Base-by-base conservation (phyloP, 1,284 basidiomycete species). In the Farysia itapuensis region DNA sequence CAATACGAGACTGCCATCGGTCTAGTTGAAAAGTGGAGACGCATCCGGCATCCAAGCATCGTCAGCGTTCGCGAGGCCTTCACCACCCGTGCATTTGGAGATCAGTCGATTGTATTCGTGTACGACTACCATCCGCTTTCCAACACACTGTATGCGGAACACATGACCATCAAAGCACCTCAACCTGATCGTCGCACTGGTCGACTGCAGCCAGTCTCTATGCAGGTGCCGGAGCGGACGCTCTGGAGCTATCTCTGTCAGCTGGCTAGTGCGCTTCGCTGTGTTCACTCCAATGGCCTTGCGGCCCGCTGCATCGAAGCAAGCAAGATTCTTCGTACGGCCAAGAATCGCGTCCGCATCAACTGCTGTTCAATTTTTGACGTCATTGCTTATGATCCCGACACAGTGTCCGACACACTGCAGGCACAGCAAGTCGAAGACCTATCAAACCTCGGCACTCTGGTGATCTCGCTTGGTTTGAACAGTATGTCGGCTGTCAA, bases 211-310 rank as follows among this genome's bases (percentile, higher is more conserved):
- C 39, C 68, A 0, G 68, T 66, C 4, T 54, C 63, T 28, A 72
- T 72, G 68, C 75, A 72, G 38, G 79, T 90, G 22, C 82, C 87
- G 0, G 95, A 99, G 77, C 81, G 86, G n/a, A 85, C 86, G 0
- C 76, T 99, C 11, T 99, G 95, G 94, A 88, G 87, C 14, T 98
- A 94, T 72, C 84, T 95, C 39, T 84, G 90, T 25, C 94, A 99
- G 77, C 84, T 98, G 42, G 86, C 88, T 2, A 86, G 84, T 57
- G 92, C 89, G 0, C 84, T 98, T 75, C 91, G 88, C 77, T 84
- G 83, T 22, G 85, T 90, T 1, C 95, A 98, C 74, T 86, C 86
- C 34, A 83, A 83, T 1, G 89, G 90, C 0, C 79, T 92, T 32
- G 89, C 93, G 0, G 83, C 91, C 21, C 81, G 91, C 37, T 86